Base-by-base conservation (phyloP, 2,329 filamentous ascomycete species). In the Pseudocercospora pini-densiflorae region DNA sequence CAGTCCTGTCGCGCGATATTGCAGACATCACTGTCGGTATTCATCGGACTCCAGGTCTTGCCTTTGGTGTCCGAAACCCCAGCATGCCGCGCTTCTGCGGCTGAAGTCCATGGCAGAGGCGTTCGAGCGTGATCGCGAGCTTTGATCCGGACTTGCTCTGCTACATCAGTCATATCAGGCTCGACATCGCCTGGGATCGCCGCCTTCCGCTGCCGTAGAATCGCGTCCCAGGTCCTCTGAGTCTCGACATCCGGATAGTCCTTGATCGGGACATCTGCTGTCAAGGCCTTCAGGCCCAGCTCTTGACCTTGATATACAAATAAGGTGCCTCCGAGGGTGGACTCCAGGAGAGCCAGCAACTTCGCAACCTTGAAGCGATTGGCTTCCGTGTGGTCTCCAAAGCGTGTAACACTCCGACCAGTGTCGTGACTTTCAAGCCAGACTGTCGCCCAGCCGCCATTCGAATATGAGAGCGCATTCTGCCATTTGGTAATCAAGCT, bases 241-340 rank as follows among this genome's bases (percentile, higher is more conserved):
- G 77, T 76, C 67, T 89, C 85, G 45, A 93, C 82, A 69, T 93
- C 91, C 74, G 88, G 87, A 78, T 92, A 93, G 70, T 83, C 81
- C 3, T 85, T 80, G 55, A 90, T 86, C 0, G 79, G 78, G 85
- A 89, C 89, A 3, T 84, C 81, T 9, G 78, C 77, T 2, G 87
- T 87, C 3, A 89, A 81, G 71, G 90, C 90, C 31, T 82, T 81
- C 84, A 89, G 88, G 14, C 87, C 88, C 29, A 90, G 80, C 77
- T 90, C 89, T 74, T 90, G 87, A 12, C 88, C 89, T 75, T 90
- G 88, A 74, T 89, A 90, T 14, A 90, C 78, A 71, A 89, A 90
- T 0, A 87, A 81, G 0, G 88, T 89, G 9, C 88, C 89, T 1
- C 84, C 81, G 68, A 88, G 85, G 61, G 87, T 80, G 2, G 80